A percentile compares a stretch with the other conserved stretches of the same genome.
phyloP scores from a whole-genome alignment of 805 yeast species.

The Suhomyces canberraensis region DNA sequence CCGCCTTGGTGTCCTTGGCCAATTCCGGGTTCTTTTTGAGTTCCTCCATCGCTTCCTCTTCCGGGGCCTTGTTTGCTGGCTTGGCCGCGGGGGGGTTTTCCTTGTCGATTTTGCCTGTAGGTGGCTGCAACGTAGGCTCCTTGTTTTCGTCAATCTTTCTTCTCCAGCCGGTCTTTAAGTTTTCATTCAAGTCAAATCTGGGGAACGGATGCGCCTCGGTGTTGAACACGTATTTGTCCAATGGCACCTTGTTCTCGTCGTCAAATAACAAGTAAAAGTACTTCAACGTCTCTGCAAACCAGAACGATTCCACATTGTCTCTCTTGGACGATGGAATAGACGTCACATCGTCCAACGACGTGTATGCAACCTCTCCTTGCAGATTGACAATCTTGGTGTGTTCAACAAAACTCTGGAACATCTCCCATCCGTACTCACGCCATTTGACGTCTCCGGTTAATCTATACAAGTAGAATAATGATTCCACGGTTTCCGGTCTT shows the following conservation, averaged over 20 bases:
- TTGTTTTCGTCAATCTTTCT: slow-evolving; percentile 28
- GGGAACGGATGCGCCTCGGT: slow-evolving; percentile 96
- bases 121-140: slow-evolving; percentile 11
- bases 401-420: slow-evolving; percentile 66
- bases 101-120: slow-evolving; percentile 19
- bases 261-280: slow-evolving; percentile 79
- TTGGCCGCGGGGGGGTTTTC: slow-evolving; percentile 38
- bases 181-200: slow-evolving; percentile 49
- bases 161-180: slow-evolving; percentile 62
- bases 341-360: slow-evolving; percentile 68
- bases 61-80: slow-evolving; percentile 37
- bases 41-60: slow-evolving; percentile 33
- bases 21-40: slow-evolving; percentile 33
- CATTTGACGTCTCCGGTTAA: slow-evolving; percentile 78
- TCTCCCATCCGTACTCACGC: slow-evolving; percentile 87
- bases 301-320: slow-evolving; percentile 87
- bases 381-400: slow-evolving; percentile 48
- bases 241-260: slow-evolving; percentile 57
- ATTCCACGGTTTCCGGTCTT: slow-evolving; percentile 92
- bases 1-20: slow-evolving; percentile 23
- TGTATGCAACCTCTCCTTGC: slow-evolving; percentile 48
- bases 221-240: slow-evolving; percentile 72
- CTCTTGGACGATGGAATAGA: slow-evolving; percentile 45
- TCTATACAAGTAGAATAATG: slow-evolving; percentile 74
- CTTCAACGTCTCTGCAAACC: slow-evolving; percentile 92